phyloP scores from a whole-genome alignment of 1,284 basidiomycete species.

The Apiotrichum gracile region DNA sequence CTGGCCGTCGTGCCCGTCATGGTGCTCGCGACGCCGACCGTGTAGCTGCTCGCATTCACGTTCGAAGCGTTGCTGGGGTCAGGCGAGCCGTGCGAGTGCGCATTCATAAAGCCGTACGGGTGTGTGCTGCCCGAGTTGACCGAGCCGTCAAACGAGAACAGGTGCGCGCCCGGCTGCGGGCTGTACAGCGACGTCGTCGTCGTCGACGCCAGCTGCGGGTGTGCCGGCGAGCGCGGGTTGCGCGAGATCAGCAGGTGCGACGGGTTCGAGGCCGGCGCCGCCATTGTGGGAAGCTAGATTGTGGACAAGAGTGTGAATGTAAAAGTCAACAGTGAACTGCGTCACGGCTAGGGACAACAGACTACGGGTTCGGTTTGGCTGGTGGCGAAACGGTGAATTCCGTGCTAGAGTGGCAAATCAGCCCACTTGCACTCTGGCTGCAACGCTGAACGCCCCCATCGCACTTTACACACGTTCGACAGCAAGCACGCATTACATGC shows the following conservation, averaged over 20 bases:
- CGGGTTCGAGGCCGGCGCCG: slow-evolving; percentile 33
- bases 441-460: not conserved
- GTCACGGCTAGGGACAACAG: no score
- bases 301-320: not conserved
- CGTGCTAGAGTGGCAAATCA: no score
- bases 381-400: no score
- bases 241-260: slow-evolving; percentile 43
- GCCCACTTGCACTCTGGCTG: no score
- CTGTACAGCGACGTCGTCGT: slow-evolving; percentile 23
- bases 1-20: not conserved
- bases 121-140: not conserved
- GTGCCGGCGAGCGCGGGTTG: slow-evolving; percentile 40
- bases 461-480: not conserved
- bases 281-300: not conserved
- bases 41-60: not conserved
- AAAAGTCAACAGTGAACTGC: no score
- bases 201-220: slow-evolving; percentile 37
- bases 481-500: not conserved
- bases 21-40: not conserved
- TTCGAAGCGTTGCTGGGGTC: no score
- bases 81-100: not conserved
- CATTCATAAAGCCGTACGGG: not conserved
- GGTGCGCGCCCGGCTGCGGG: slow-evolving; percentile 11
- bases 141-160: slow-evolving; percentile 7
- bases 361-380: no score